Percentiles rank a stretch among this genome's conserved stretches.
Conservation (phyloP, 345 rosid species). For the Citrus maxima region DNA sequence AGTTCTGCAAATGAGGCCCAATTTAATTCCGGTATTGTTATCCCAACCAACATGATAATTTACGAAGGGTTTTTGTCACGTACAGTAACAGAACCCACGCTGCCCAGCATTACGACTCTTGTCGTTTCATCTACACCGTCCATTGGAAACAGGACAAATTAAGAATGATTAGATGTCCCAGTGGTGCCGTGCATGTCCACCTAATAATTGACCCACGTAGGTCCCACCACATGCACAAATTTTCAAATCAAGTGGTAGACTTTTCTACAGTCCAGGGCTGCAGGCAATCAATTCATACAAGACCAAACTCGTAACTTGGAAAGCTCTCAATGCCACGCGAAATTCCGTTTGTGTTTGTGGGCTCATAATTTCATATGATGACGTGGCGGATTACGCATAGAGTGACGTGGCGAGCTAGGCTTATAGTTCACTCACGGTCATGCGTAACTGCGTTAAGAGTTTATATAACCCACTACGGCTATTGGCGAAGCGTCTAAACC, state of each 20-base stretch:
- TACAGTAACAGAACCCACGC: background rate
- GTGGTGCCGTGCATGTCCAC: slow-evolving; percentile 12
- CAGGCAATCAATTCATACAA: background rate
- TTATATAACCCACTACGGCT: too few species aligned
- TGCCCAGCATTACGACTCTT: background rate
- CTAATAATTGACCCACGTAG: background rate
- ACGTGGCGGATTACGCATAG: background rate
- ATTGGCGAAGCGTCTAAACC: too few species aligned
- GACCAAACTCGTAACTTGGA: background rate
- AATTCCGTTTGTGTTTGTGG: background rate
- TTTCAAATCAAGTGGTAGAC: background rate
- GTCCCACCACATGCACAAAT: slow-evolving; percentile 8
- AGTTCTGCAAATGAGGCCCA: too few species aligned
- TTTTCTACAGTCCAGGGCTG: background rate
- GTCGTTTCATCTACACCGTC: slow-evolving; percentile 8
- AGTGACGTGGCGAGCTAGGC: background rate
- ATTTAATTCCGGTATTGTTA: too few species aligned
- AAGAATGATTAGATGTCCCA: slow-evolving; percentile 8
- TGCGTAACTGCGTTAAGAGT: too few species aligned
- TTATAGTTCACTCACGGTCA: background rate
- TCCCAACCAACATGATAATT: too few species aligned
- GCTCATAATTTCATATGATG: background rate
- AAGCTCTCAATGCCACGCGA: background rate
- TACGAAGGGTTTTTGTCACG: background rate
- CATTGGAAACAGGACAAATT: background rate